phyloP scores from a whole-genome alignment of 192 early-diverging fungal genomes.

The Lobosporangium transversale region DNA sequence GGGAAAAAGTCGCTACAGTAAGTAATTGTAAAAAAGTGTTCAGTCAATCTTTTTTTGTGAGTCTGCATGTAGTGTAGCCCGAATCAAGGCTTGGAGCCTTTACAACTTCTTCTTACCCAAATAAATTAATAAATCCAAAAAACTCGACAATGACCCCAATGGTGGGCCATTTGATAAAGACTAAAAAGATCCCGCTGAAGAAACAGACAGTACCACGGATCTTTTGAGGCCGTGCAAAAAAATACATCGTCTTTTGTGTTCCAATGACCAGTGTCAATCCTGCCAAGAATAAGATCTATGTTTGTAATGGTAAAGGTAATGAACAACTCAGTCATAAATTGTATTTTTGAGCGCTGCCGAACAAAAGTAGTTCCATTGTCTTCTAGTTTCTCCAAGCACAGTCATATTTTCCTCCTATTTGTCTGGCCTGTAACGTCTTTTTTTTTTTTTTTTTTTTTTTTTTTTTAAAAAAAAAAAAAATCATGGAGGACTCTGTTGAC shows the following conservation, averaged over 20 bases:
- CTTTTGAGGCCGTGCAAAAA: slow-evolving; percentile 90
- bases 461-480: too few relatives aligned
- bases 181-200: slow-evolving; percentile 87
- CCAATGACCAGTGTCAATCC: slow-evolving; percentile 94
- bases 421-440: too few relatives aligned
- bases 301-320: background rate
- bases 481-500: too few relatives aligned
- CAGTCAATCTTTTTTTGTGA: too few relatives aligned
- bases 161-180: slow-evolving; percentile 91
- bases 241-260: slow-evolving; percentile 82
- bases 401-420: too few relatives aligned
- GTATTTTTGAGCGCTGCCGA: too few relatives aligned
- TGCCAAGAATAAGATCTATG: slow-evolving; percentile 87
- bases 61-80: too few relatives aligned
- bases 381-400: too few relatives aligned
- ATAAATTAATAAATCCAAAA: slow-evolving; percentile 97
- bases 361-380: too few relatives aligned
- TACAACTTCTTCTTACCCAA: slow-evolving; percentile 81
- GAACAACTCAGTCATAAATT: too few relatives aligned
- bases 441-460: too few relatives aligned
- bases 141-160: slow-evolving; percentile 89
- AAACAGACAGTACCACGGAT: slow-evolving; percentile 90
- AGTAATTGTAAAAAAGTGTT: background rate
- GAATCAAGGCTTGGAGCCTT: too few relatives aligned
- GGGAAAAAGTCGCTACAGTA: slow-evolving; percentile 93